Conservation (phyloP, 148 eudicot species). For the Amaranthus palmeri region DNA sequence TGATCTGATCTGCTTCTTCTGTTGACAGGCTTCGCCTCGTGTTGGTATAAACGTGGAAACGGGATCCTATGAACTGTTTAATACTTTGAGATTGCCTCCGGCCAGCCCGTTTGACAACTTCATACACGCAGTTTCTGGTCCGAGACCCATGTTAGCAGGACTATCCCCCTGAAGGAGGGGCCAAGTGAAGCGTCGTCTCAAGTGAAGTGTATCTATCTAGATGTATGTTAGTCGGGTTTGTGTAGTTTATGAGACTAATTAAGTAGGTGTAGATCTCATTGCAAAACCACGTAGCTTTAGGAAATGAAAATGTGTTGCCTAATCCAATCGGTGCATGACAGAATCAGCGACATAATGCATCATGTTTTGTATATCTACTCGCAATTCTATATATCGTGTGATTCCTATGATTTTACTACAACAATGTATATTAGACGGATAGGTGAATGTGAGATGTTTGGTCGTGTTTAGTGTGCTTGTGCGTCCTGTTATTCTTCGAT, state of each 20-base stretch:
- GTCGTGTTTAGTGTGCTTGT: too few species aligned
- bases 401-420: not conserved
- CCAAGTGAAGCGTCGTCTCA: not conserved
- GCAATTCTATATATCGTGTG: not conserved
- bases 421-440: too few species aligned
- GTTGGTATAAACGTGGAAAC: constrained; percentile 24
- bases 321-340: not conserved
- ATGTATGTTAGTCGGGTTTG: constrained; percentile 1
- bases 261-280: constrained; percentile 16
- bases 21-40: constrained; percentile 30
- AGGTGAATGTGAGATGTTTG: too few species aligned
- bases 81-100: constrained; percentile 73
- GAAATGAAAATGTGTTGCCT: not conserved
- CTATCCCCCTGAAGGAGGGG: constrained; percentile 19
- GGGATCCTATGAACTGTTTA: constrained; percentile 34
- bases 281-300: constrained; percentile 12
- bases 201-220: not conserved
- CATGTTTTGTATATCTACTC: not conserved
- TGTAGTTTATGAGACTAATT: constrained; percentile 4
- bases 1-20: not conserved
- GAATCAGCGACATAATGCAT: not conserved
- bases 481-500: too few species aligned
- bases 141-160: constrained; percentile 24
- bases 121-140: constrained; percentile 55
- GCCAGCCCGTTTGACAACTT: constrained; percentile 98